phyloP scores from a whole-genome alignment of 2,329 filamentous ascomycete species.

The Calonectria honghensis region DNA sequence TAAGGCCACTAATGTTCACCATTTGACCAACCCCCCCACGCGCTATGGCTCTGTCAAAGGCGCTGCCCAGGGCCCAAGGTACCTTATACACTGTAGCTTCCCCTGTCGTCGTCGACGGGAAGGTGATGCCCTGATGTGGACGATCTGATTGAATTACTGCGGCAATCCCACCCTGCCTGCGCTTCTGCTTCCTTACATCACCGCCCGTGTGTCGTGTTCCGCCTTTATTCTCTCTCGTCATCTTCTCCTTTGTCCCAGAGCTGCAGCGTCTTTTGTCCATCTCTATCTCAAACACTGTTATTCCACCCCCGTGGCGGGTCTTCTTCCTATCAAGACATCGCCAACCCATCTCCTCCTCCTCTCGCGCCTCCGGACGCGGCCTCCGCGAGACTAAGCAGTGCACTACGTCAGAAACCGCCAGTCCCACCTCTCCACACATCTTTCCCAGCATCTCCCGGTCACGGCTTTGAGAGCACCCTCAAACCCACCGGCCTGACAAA shows the following conservation, averaged over 20 bases:
- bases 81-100: slow-evolving; percentile 30
- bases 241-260: slow-evolving; percentile 27
- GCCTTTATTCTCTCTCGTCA: slow-evolving; percentile 17
- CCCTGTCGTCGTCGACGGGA: slow-evolving; percentile 25
- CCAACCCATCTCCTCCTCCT: slow-evolving; percentile 14
- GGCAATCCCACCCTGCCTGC: slow-evolving; percentile 36
- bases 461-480: background rate
- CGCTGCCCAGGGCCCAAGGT: slow-evolving; percentile 25
- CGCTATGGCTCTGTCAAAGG: slow-evolving; percentile 24
- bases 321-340: slow-evolving; percentile 10
- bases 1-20: slow-evolving; percentile 36
- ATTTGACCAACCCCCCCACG: slow-evolving; percentile 29
- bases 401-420: slow-evolving; percentile 51
- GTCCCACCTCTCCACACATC: slow-evolving; percentile 41
- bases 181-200: slow-evolving; percentile 35
- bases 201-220: slow-evolving; percentile 23
- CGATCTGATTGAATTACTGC: slow-evolving; percentile 28
- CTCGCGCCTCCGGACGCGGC: slow-evolving; percentile 3
- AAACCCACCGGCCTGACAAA: slow-evolving; percentile 16
- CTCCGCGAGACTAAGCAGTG: slow-evolving; percentile 35
- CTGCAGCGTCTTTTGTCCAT: background rate
- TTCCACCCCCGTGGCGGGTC: background rate
- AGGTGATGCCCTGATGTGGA: slow-evolving; percentile 22
- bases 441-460: slow-evolving; percentile 28
- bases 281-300: slow-evolving; percentile 2